Base-by-base conservation (phyloP, 257 asterid species). In the Jaltomata sinuosa region DNA sequence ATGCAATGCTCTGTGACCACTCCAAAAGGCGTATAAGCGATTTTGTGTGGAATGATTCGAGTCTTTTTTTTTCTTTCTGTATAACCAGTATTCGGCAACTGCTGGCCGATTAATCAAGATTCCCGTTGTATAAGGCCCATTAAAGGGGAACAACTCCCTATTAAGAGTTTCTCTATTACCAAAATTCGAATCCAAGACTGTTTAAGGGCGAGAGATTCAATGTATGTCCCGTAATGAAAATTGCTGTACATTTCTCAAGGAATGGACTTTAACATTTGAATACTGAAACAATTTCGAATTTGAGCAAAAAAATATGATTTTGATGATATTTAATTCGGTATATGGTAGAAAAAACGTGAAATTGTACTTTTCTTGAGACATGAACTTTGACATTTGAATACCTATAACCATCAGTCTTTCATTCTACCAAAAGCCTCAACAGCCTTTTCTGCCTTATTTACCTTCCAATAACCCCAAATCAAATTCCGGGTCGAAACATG, bases 381-480 rank as follows among this genome's bases (percentile, higher is more conserved):
- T 15, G 54, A 14, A 4, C 54, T 50, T 4, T 50, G 14, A 50
- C 54, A 50, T 8, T 50, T 50, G 54, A 50, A 12, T n/a, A n/a
- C n/a, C n/a, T n/a, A n/a, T n/a, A n/a, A n/a, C n/a, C n/a, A n/a
- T n/a, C n/a, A n/a, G 1, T 22, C 67, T 22, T 22, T 47, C 57
- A 96, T 96, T 86, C 85, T 93, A 54, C 90, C 94, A 85, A 96
- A 94, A 3, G 93, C 81, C 88, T 91, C 97, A 65, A 93, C n/a
- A n/a, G n/a, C n/a, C n/a, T n/a, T n/a, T n/a, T n/a, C 91, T 31
- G 92, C 93, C 52, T 84, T 89, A 11, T 57, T 72, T 82, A 90
- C 82, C 87, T 91, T 90, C 94, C 97, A 90, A 76, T 94, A 96
- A 25, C 92, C 97, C 81, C 84, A 85, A 61, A 93, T 92, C 92